A percentile compares a stretch with the other conserved stretches of the same genome.
phyloP scores from a whole-genome alignment of 768 basidiomycete genomes.

The Tephrocybe rancida region DNA sequence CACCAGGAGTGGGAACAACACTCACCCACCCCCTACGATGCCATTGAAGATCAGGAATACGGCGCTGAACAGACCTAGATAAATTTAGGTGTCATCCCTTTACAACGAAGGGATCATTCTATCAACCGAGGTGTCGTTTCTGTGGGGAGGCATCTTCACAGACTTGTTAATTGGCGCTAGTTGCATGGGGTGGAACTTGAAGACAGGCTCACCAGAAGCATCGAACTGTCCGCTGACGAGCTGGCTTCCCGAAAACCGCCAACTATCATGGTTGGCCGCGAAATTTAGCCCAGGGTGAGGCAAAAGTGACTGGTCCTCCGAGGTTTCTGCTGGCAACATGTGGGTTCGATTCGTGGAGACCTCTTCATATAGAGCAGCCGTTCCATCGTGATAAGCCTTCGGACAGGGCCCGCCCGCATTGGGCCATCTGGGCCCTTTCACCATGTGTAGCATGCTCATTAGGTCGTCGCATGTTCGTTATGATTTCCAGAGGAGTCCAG shows the following conservation, averaged over 20 bases:
- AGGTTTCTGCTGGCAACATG: too few relatives aligned
- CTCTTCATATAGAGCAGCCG: too few relatives aligned
- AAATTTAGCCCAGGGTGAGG: too few relatives aligned
- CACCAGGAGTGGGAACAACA: background rate
- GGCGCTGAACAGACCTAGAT: constrained; percentile 49
- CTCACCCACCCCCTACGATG: constrained; percentile 69
- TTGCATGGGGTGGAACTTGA: background rate
- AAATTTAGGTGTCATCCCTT: background rate
- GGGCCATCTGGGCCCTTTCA: too few relatives aligned
- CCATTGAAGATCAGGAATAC: constrained; percentile 71
- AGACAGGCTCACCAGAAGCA: background rate
- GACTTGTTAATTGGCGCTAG: background rate
- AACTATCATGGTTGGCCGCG: too few relatives aligned
- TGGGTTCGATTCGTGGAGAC: too few relatives aligned
- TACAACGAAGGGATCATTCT: background rate
- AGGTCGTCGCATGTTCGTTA: too few relatives aligned
- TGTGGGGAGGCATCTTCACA: background rate
- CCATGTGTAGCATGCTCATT: too few relatives aligned
- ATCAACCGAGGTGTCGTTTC: background rate
- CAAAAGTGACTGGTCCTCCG: too few relatives aligned
- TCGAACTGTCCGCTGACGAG: background rate
- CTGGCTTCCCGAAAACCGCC: background rate
- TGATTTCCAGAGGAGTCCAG: too few relatives aligned
- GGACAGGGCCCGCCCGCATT: too few relatives aligned
- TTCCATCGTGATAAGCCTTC: too few relatives aligned